A percentile compares a stretch with the other conserved stretches of the same genome.
Evolutionary conservation across 805 yeast species (phyloP).

Genomic region (Saccharomyces jurei): DNA sequence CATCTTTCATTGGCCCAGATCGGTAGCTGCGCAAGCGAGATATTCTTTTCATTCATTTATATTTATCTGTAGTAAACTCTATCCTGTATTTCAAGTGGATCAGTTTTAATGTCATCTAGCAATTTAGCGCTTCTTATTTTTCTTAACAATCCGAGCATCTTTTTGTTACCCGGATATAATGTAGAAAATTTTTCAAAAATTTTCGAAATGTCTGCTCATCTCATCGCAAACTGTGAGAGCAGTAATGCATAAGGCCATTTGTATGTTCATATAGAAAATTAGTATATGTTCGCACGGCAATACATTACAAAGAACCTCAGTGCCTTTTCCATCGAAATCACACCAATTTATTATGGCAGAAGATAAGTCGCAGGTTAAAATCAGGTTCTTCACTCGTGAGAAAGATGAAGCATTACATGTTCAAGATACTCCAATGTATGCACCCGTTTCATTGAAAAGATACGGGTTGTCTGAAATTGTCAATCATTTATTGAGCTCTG

Average conservation of each 20-base stretch:
- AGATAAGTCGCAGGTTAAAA: conserved; percentile 62
- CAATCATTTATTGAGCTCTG: conserved; percentile 63
- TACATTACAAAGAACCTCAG: not conserved
- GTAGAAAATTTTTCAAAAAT: conserved; percentile 2
- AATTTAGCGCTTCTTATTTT: no score
- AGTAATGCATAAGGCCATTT: not conserved
- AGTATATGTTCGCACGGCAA: not conserved
- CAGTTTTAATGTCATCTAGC: no score
- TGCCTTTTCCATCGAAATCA: not conserved
- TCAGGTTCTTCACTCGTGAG: conserved; percentile 81
- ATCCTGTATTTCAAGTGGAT: no score
- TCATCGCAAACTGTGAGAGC: conserved; percentile 4
- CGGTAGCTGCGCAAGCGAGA: conserved; percentile 31
- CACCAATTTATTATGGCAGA: conserved; percentile 11
- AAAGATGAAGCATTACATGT: conserved; percentile 65
- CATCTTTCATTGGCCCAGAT: conserved; percentile 20
- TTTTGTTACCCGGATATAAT: not conserved
- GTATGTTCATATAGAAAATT: not conserved
- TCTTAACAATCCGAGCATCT: not conserved
- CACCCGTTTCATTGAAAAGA: conserved; percentile 78
- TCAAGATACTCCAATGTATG: conserved; percentile 73
- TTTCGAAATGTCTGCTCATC: conserved; percentile 10
- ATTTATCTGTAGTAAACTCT: not conserved
- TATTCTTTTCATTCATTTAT: conserved; percentile 5
- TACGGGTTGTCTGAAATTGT: conserved; percentile 93